phyloP scores from a whole-genome alignment of 169 alveolate species.

The Plasmodium sp. region DNA sequence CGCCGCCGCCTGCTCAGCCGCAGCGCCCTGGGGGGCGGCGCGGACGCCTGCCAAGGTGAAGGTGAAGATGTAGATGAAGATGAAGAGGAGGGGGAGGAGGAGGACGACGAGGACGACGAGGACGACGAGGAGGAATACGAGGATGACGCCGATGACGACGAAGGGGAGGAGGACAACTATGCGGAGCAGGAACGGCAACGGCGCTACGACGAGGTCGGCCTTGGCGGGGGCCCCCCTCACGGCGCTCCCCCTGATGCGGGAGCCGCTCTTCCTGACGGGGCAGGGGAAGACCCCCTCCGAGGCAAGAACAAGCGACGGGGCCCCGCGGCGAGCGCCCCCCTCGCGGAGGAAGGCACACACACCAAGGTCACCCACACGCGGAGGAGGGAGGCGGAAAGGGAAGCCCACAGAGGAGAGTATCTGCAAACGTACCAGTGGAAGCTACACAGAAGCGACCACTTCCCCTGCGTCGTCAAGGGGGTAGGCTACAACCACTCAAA shows the following conservation, averaged over 20 bases:
- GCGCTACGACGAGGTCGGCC: neutral
- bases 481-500: neutral
- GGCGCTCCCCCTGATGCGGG: neutral
- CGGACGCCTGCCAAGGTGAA: neutral
- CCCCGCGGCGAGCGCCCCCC: neutral
- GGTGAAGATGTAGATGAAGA: neutral
- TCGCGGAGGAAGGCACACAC: neutral
- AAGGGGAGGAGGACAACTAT: neutral
- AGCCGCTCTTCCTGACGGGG: neutral
- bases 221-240: neutral
- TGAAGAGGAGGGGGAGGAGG: neutral
- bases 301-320: neutral
- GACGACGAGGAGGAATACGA: neutral
- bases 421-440: conserved; percentile 38
- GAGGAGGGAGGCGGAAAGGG: neutral
- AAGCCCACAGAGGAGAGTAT: neutral
- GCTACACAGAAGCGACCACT: neutral
- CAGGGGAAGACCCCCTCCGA: neutral
- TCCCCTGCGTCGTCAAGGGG: conserved; percentile 39
- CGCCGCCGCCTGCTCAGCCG: neutral
- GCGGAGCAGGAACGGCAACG: neutral
- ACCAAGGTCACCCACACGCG: neutral
- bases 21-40: neutral
- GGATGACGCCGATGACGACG: neutral
- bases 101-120: neutral